Evolutionary conservation across 768 basidiomycete genomes (phyloP), one percentile per base, ranked within the genome.

Genomic region (Agaricus bisporus): DNA sequence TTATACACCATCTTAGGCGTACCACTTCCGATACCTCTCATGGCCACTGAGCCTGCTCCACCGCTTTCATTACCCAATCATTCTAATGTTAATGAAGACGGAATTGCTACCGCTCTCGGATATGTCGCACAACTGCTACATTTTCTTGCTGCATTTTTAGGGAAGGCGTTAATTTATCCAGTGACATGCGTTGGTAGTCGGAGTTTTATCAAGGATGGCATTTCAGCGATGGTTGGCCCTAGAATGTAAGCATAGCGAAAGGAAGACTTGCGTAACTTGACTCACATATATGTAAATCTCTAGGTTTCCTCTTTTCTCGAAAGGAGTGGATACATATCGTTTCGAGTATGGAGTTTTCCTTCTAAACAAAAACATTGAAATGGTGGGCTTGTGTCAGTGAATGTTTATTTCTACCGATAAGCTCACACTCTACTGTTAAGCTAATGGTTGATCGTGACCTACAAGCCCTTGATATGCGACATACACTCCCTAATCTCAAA

Each of bases 331-430:
- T 65, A 88, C 87, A 41, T 98, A 98, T 70, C 80, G 97, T 22
- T 99, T 95, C 63, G 95, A 98, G 68, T 99, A 98, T 72, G 97
- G 86, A 3, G 95, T 98, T 4, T 98, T 94, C 68, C 70, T 99
- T 39, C 75, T 98, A 29, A 99, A 99, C 73, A 99, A 98, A 69
- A 79, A 99, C 68, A 94, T 99, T 59, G 95, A 99, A 72, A 76
- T 94, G 80, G 94, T 95, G 59, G 56, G 78, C 56, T n/a, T 26
- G 32, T 4, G 32, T 7, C 11, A 32, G 3, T 11, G 26, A 42
- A 48, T 42, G 44, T 25, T 47, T 39, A 29, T 26, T 45, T 39
- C n/a, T n/a, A 14, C 29, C 37, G 18, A 39, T 17, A 17, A 29
- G 47, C 43, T 62, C 41, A 60, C 56, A 45, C 60, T 41, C 17